A percentile compares a stretch with the other conserved stretches of the same genome.
phyloP scores from a whole-genome alignment of 139 green algal genomes.

The Micractinium sp. region DNA sequence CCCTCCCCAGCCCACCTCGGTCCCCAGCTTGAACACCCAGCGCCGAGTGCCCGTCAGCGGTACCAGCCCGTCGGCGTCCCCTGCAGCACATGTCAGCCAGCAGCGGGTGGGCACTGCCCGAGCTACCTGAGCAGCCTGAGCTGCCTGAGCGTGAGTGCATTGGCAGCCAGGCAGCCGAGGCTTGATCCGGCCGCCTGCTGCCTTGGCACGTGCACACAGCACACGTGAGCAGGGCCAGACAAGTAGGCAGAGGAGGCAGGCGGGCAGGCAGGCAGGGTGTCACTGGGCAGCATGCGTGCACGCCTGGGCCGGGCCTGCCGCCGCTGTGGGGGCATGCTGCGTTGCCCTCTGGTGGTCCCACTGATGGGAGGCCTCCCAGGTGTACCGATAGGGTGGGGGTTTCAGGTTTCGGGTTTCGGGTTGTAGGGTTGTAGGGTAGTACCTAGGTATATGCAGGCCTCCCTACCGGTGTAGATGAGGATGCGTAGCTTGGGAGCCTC shows the following conservation, averaged over 20 bases:
- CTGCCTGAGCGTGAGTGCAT: neutral
- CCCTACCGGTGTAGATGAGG: conserved; percentile 20
- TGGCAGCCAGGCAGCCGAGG: no score
- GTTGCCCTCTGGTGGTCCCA: neutral
- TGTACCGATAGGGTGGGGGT: no score
- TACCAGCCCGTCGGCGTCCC: conserved; percentile 14
- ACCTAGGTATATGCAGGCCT: neutral
- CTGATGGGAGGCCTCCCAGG: no score
- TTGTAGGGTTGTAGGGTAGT: no score
- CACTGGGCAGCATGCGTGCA: no score
- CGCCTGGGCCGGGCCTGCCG: no score
- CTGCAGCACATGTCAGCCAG: neutral
- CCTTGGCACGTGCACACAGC: no score
- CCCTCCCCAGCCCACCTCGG: conserved; percentile 13
- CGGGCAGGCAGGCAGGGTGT: no score
- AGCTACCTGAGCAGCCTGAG: neutral
- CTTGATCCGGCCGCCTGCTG: no score
- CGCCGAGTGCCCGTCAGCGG: conserved; percentile 13
- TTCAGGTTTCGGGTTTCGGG: no score
- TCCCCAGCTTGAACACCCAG: conserved; percentile 8
- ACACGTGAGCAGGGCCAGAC: no score
- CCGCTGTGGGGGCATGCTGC: neutral
- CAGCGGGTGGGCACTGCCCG: neutral
- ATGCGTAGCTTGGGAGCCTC: neutral
- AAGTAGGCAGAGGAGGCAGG: no score